These are phyloP conservation scores for Zasmidium citrigriseum DNA, from an alignment of 2,329 filamentous ascomycete species.

Conservation along the genomic window DNA sequence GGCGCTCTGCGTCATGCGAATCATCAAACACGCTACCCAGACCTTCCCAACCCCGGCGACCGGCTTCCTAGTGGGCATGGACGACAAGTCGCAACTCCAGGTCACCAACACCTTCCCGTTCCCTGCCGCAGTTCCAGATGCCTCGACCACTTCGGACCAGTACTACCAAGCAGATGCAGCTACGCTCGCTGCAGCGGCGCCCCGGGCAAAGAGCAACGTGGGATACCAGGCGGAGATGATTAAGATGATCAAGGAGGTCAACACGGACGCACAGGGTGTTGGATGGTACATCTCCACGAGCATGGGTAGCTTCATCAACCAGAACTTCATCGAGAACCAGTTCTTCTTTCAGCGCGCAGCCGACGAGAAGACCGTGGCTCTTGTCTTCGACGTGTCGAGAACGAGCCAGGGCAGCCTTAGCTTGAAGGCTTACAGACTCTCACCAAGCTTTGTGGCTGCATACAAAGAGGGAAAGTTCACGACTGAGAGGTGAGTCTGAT, in stretches of 20 bases:
- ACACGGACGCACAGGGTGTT: constrained; percentile 95
- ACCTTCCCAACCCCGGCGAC: constrained; percentile 87
- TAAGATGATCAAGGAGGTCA: constrained; percentile 92
- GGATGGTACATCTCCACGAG: constrained; percentile 99
- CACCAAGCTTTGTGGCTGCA: constrained; percentile 81
- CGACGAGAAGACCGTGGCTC: constrained; percentile 81
- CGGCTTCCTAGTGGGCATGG: constrained; percentile 91
- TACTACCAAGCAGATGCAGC: constrained; percentile 74
- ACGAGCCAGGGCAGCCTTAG: constrained; percentile 90
- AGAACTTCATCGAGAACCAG: constrained; percentile 96
- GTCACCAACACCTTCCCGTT: constrained; percentile 96
- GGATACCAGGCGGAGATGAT: constrained; percentile 96
- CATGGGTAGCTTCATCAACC: constrained; percentile 97
- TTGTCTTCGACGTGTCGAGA: constrained; percentile 94
- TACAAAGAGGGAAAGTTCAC: constrained; percentile 99
- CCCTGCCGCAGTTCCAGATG: constrained; percentile 69
- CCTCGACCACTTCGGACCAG: constrained; percentile 57
- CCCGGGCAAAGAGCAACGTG: constrained; percentile 86
- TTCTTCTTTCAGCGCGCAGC: constrained; percentile 92
- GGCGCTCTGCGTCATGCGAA: constrained; percentile 96
- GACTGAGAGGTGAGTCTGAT: constrained; percentile 74
- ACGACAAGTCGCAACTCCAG: constrained; percentile 76
- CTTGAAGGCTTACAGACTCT: constrained; percentile 87
- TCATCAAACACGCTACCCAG: constrained; percentile 91
- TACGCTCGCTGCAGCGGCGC: constrained; percentile 79